Base-by-base conservation (phyloP, 2,329 filamentous ascomycete species). In the Apiospora saccharicola region DNA sequence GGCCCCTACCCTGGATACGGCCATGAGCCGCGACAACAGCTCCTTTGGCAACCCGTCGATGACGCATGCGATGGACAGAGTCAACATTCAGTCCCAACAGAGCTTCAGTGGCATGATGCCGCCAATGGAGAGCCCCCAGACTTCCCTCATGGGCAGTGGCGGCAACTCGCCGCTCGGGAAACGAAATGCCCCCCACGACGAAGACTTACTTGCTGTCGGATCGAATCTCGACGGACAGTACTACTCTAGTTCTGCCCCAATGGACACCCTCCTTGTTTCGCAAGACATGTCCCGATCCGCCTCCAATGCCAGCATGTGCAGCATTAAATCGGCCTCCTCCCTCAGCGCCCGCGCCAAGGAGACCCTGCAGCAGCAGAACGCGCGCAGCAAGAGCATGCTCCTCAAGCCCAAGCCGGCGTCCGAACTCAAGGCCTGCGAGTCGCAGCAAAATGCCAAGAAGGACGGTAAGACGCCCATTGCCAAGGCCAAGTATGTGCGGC, bases 401-500 rank as follows among this genome's bases (percentile, higher is more conserved):
- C 80, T 89, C 16, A 82, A 83, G 34, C 87, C 88, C 0, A 89
- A 87, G 75, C 85, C 85, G 3, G 77, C 78, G 1, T 76, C 75
- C 6, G 80, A 81, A 3, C 73, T 76, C 57, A 80, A 77, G 72
- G 72, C 77, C 37, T 74, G 74, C n/a, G 76, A 77, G 34, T 70
- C 74, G 34, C 71, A 73, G 14, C 73, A 74, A 30, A 75, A 74
- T 22, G 68, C 75, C 43, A 82, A 83, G 74, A 85, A 83, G 70
- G 83, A 84, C 44, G 81, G 81, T 37, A 89, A 88, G 77, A 75
- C 85, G 2, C 77, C 81, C 30, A 83, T 86, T 57, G 7, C 80
- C 37, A 87, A 85, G 75, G 80, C 83, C 71, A 80, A 83, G 51
- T 88, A 89, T 73, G 83, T 86, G 69, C 91, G 93, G 22, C 92